Conservation (phyloP, 495 filamentous ascomycete genomes). For the Neurospora africana region DNA sequence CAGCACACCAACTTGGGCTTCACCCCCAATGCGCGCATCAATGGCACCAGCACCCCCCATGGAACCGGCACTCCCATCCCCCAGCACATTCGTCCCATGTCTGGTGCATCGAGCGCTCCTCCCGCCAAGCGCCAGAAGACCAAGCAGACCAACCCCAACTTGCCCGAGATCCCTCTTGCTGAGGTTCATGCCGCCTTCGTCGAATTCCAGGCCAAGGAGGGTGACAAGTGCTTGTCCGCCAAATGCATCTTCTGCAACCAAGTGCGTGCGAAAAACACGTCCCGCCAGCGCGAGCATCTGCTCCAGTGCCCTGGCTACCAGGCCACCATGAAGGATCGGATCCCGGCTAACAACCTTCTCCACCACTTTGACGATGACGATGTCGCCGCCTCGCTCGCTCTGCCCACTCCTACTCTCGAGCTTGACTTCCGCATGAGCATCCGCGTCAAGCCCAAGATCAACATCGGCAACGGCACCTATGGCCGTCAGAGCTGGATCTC, state of each 20-base stretch:
- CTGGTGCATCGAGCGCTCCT: slow-evolving; percentile 12
- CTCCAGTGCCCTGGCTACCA: slow-evolving; percentile 17
- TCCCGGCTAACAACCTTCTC: slow-evolving; percentile 18
- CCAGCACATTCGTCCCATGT: slow-evolving; percentile 4
- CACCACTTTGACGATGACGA: slow-evolving; percentile 24
- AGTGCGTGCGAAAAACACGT: slow-evolving; percentile 23
- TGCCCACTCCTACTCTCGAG: slow-evolving; percentile 15
- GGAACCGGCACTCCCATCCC: slow-evolving; percentile 17
- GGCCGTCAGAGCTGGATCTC: slow-evolving; percentile 18
- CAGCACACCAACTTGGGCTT: slow-evolving; percentile 14
- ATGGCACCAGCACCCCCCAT: slow-evolving; percentile 16
- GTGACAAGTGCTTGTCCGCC: slow-evolving; percentile 19
- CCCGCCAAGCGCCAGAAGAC: slow-evolving; percentile 20
- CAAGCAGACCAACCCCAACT: slow-evolving; percentile 3
- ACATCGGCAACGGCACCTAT: slow-evolving; percentile 9
- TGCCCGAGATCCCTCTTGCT: slow-evolving; percentile 16
- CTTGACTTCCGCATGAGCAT: slow-evolving; percentile 24
- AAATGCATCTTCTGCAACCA: slow-evolving; percentile 18
- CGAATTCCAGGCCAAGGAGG: slow-evolving; percentile 20
- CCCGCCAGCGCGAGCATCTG: slow-evolving; percentile 22
- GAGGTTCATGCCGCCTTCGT: slow-evolving; percentile 23
- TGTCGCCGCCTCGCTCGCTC: slow-evolving; percentile 16
- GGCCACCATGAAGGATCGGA: slow-evolving; percentile 16
- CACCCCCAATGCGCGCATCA: slow-evolving; percentile 22
- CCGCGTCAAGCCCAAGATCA: slow-evolving; percentile 20